Conservation (phyloP, 2,329 filamentous ascomycete species). For the Diaporthe vaccinii region DNA sequence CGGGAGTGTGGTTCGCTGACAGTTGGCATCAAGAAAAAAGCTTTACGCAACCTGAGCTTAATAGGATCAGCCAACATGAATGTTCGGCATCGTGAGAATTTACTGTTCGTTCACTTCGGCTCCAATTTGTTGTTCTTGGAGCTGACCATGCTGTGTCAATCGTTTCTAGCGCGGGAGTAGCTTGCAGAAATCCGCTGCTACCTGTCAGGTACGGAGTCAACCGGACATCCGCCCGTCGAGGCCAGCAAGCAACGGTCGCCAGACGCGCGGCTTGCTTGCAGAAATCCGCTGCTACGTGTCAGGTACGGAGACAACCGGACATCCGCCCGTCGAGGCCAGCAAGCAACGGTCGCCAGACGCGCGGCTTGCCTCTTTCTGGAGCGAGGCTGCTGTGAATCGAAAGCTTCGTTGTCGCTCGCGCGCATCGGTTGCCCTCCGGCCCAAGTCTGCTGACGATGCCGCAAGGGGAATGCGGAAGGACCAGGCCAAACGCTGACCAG, state of each 20-base stretch:
- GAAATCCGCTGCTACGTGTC: background rate
- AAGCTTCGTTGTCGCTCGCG: background rate
- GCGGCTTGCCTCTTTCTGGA: background rate
- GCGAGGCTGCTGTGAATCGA: background rate
- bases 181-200: background rate
- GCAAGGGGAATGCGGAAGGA: constrained; percentile 22
- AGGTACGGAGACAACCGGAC: background rate
- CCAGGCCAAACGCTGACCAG: constrained; percentile 16
- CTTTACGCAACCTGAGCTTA: background rate
- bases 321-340: background rate
- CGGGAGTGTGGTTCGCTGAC: constrained; percentile 3
- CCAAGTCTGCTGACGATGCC: constrained; percentile 1
- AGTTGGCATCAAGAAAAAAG: background rate
- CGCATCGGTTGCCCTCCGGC: background rate
- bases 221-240: background rate
- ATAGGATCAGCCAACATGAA: background rate
- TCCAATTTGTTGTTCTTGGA: background rate
- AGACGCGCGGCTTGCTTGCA: background rate
- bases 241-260: background rate
- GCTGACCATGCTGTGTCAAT: background rate
- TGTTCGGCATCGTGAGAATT: background rate
- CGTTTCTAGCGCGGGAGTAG: background rate
- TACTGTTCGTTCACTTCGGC: background rate
- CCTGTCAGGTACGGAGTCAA: background rate
- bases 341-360: background rate